Percentiles rank a stretch among this genome's conserved stretches.
These are phyloP conservation scores for Trichosporon faecale DNA, from an alignment of 1,284 basidiomycete species.

Conservation along the genomic window DNA sequence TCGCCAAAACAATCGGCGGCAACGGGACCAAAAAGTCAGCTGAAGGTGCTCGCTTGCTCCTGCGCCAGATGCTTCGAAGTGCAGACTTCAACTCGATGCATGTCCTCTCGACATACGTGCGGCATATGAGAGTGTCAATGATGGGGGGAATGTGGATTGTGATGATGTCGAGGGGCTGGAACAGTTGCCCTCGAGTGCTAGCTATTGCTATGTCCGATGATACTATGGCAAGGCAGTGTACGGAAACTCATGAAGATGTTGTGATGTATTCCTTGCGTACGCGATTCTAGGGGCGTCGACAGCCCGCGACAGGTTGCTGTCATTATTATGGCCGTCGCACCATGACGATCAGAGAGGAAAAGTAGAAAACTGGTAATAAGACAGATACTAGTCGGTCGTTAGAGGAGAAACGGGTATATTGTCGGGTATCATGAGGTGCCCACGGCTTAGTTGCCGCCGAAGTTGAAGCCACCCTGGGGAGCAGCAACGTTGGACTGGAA, in stretches of 20 bases:
- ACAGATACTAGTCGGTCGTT: slow-evolving; percentile 4
- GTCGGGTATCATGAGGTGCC: neutral
- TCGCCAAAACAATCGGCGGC: slow-evolving; percentile 5
- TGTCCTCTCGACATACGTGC: slow-evolving; percentile 10
- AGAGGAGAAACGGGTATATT: slow-evolving; percentile 1
- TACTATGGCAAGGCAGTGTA: slow-evolving; percentile 6
- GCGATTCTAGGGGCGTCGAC: slow-evolving; percentile 10
- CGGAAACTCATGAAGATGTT: neutral
- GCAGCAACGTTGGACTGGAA: slow-evolving; percentile 65
- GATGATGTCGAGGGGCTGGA: slow-evolving; percentile 9
- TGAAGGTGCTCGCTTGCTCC: neutral
- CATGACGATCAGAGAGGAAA: slow-evolving; percentile 1
- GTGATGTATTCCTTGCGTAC: slow-evolving; percentile 6
- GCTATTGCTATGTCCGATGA: slow-evolving; percentile 12
- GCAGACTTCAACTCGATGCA: slow-evolving; percentile 7
- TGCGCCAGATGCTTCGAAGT: neutral
- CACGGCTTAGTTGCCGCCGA: slow-evolving; percentile 54
- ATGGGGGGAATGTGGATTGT: slow-evolving; percentile 5
- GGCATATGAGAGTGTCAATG: neutral
- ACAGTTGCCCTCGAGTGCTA: slow-evolving; percentile 11
- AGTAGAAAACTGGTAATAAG: slow-evolving; percentile 3
- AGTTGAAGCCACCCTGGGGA: slow-evolving; percentile 92
- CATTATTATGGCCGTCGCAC: slow-evolving; percentile 7
- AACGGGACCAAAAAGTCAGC: neutral
- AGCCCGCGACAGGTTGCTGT: neutral